These are phyloP conservation scores for Serendipita sp. DNA, from an alignment of 768 basidiomycete genomes.

Conservation along the genomic window DNA sequence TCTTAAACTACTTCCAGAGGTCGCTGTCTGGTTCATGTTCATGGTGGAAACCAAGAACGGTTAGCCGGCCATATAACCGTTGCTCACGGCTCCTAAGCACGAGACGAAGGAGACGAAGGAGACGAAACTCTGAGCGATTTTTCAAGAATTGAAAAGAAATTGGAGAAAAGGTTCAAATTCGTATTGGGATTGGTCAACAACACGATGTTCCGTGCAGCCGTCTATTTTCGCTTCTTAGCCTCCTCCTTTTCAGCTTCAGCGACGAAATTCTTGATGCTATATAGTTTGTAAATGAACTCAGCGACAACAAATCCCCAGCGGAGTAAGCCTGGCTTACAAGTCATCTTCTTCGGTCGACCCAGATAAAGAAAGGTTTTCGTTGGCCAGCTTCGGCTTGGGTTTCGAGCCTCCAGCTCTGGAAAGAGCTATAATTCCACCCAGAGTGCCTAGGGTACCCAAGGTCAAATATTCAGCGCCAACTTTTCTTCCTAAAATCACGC, in stretches of 20 bases:
- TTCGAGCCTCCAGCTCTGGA: conserved; percentile 42
- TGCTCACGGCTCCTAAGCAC: background rate
- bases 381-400: conserved; percentile 27
- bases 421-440: conserved; percentile 35
- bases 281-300: conserved; percentile 24
- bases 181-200: background rate
- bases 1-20: background rate
- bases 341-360: conserved; percentile 59
- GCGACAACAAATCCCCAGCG: background rate
- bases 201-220: background rate
- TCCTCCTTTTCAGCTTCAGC: conserved; percentile 66
- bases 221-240: conserved; percentile 24
- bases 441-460: conserved; percentile 44
- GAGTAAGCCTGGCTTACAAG: conserved; percentile 34
- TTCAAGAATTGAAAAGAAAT: background rate
- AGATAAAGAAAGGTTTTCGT: conserved; percentile 19
- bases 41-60: background rate
- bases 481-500: conserved; percentile 62
- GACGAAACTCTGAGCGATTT: too few relatives aligned
- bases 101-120: background rate
- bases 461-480: conserved; percentile 72
- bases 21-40: conserved; percentile 8
- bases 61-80: background rate
- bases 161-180: background rate
- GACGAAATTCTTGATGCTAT: conserved; percentile 64